These are phyloP conservation scores for Rhodotorula toruloides DNA, from an alignment of 768 basidiomycete species.

Conservation along the genomic window DNA sequence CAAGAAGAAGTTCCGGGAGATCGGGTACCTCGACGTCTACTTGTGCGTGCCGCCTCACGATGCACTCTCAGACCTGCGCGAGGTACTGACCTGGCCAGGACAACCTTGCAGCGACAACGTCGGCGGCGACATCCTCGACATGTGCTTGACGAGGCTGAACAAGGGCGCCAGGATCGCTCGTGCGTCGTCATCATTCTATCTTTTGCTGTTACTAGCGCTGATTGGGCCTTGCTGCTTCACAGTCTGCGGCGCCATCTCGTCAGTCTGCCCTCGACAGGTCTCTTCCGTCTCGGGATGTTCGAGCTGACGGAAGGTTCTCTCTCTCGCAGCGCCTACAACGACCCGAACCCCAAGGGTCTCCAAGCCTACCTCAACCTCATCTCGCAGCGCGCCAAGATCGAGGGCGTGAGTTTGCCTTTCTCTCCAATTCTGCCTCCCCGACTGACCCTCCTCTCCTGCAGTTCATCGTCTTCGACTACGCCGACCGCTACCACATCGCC, in stretches of 20 bases:
- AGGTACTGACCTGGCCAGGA: no score
- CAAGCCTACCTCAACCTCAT: conserved; percentile 56
- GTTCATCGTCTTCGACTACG: conserved; percentile 66
- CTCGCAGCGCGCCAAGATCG: conserved; percentile 66
- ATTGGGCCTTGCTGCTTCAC: background rate
- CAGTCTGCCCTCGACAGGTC: background rate
- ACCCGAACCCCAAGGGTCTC: conserved; percentile 60
- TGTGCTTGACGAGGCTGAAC: conserved; percentile 68
- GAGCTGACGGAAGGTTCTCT: background rate
- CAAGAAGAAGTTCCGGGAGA: conserved; percentile 52
- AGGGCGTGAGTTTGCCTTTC: conserved; percentile 66
- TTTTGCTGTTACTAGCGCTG: background rate
- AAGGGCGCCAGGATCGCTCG: conserved; percentile 72
- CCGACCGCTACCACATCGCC: conserved; percentile 57
- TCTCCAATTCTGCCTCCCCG: conserved; percentile 48
- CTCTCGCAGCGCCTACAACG: conserved; percentile 50
- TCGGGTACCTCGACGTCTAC: conserved; percentile 75
- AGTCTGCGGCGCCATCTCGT: conserved; percentile 52
- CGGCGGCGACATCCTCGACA: conserved; percentile 70
- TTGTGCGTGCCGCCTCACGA: conserved; percentile 61
- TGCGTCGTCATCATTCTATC: conserved; percentile 51
- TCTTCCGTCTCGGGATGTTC: background rate
- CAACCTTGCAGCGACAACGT: conserved; percentile 37
- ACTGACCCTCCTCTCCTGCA: background rate
- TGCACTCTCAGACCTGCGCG: conserved; percentile 46